Base-by-base conservation (phyloP, 2,329 filamentous ascomycete genomes). In the Neonectria hederae region DNA sequence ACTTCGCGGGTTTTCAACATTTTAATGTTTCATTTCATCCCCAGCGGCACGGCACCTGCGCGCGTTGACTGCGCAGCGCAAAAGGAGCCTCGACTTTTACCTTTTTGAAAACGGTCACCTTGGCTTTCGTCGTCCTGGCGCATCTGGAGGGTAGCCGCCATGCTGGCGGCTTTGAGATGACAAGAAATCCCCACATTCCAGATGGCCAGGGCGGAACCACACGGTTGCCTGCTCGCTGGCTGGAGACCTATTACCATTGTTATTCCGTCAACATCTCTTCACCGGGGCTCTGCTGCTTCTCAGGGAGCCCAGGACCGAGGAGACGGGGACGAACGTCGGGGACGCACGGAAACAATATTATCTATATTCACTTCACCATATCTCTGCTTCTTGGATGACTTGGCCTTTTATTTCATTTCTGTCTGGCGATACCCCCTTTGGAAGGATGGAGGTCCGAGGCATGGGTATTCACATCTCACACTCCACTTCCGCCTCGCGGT, bases 341-440 rank as follows among this genome's bases (percentile, higher is more conserved):
- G 66, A 72, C 65, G 65, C 65, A 64, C 59, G 58, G 65, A 63
- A 68, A 71, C 69, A 73, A 68, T 66, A 68, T 61, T 56, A 58
- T 40, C 28, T 59, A 58, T 40, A 17, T 72, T 68, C 64, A 64
- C 63, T 66, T 73, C 66, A 46, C 69, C 52, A 30, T 66, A 70
- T 62, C 65, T 74, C 55, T 65, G 55, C 57, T 70, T 70, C 68
- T 71, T 64, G 59, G 58, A 68, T 67, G 70, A 64, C 66, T 54
- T 65, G 65, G 68, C 60, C 64, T 63, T 73, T 70, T 56, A 56
- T 76, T 76, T 72, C 62, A 67, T 77, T 76, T 71, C 73, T 69
- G 59, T 72, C 67, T 51, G 74, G 74, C 72, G 76, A 78, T 78
- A 78, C 76, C 76, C 76, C 71, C 69, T 76, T 76, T 68, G 64